Conservation (phyloP, 2,329 filamentous ascomycete species). For the Gaeumannomyces tritici region DNA sequence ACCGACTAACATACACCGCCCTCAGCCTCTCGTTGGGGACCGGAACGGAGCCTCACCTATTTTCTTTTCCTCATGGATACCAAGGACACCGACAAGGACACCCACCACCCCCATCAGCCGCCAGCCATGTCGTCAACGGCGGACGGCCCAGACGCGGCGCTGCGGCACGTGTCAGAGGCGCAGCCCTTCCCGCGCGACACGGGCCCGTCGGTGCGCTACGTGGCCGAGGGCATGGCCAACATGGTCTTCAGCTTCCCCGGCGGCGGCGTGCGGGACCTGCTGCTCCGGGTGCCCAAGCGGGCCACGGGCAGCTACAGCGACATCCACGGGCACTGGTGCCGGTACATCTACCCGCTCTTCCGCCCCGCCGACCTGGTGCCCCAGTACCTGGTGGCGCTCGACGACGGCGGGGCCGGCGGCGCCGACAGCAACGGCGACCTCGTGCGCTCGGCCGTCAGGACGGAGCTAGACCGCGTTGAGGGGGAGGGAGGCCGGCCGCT, state of each 20-base stretch:
- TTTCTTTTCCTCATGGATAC: neutral
- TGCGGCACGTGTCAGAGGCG: neutral
- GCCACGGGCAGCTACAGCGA: neutral
- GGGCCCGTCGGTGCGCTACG: constrained; percentile 8
- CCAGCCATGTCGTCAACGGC: neutral
- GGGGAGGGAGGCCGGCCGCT: neutral
- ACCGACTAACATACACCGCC: too few relatives aligned
- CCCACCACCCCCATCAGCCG: too few relatives aligned
- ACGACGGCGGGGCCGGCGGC: too few relatives aligned
- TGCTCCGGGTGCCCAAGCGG: constrained; percentile 12
- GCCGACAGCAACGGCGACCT: neutral
- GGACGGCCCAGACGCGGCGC: neutral
- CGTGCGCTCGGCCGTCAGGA: neutral
- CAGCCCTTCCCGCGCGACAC: neutral
- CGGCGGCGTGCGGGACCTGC: constrained; percentile 3
- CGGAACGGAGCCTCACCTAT: too few relatives aligned
- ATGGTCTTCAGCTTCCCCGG: constrained; percentile 52
- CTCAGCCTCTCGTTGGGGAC: too few relatives aligned
- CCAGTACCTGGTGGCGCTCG: neutral
- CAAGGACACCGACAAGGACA: neutral
- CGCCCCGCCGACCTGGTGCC: constrained; percentile 1
- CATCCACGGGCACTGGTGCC: constrained; percentile 2
- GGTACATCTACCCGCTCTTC: constrained; percentile 2
- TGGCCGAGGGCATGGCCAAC: constrained; percentile 68
- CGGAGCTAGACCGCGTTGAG: neutral